phyloP scores from a whole-genome alignment of 768 basidiomycete genomes.

The Lactifluus volemus region DNA sequence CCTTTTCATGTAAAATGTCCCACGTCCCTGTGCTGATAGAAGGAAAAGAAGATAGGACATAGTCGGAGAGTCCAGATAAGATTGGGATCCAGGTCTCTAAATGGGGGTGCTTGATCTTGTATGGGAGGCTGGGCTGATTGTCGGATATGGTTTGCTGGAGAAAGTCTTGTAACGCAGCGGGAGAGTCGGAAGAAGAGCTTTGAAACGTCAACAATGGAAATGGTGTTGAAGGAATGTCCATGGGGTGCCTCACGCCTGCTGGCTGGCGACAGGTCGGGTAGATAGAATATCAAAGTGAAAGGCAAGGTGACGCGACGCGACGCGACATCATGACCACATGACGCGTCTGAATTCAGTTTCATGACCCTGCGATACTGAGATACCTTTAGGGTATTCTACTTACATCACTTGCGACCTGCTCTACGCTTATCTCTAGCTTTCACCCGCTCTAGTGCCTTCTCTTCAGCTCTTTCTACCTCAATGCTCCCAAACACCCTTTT shows the following conservation, averaged over 20 bases:
- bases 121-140: slow-evolving; percentile 5
- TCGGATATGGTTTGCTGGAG: slow-evolving; percentile 16
- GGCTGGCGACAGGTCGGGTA: neutral
- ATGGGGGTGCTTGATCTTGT: slow-evolving; percentile 22
- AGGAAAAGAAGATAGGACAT: slow-evolving; percentile 48
- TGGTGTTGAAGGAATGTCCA: slow-evolving; percentile 16
- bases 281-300: neutral
- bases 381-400: neutral
- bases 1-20: slow-evolving; percentile 48
- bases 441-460: slow-evolving; percentile 85
- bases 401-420: slow-evolving; percentile 57
- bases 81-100: slow-evolving; percentile 42
- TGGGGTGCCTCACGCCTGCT: neutral
- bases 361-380: too few relatives aligned
- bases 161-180: slow-evolving; percentile 18
- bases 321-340: slow-evolving; percentile 1
- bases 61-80: slow-evolving; percentile 37
- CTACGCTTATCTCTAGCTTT: slow-evolving; percentile 70
- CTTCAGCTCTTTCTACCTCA: slow-evolving; percentile 86
- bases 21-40: slow-evolving; percentile 41
- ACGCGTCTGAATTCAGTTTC: too few relatives aligned
- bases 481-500: slow-evolving; percentile 68
- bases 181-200: slow-evolving; percentile 9
- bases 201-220: slow-evolving; percentile 18
- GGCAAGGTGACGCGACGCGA: slow-evolving; percentile 4